Evolutionary conservation across 2,329 filamentous ascomycete genomes (phyloP), one percentile per base, ranked within the genome.

Genomic region (Calonectria henricotiae): DNA sequence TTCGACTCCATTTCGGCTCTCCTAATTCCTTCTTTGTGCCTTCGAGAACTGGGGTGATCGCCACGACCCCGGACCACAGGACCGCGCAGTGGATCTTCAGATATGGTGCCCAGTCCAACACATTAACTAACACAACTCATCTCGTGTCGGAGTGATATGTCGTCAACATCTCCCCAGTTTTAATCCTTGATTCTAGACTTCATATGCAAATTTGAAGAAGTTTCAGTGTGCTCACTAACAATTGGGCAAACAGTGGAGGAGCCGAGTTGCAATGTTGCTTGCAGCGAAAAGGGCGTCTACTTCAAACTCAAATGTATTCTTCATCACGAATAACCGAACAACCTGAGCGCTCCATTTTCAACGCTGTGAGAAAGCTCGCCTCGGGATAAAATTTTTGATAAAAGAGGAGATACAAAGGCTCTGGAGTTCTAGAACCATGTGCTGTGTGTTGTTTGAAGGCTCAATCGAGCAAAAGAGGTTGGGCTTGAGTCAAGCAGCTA

Each of bases 11-110:
- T 44, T 44, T 51, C 30, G 35, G 35, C 35, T 37, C 35, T 23
- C 30, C 20, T 58, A n/a, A 30, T 37, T 32, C 30, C 39, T 37
- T 49, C 27, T 54, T 17, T 20, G 15, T 9, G 43, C 54, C 43
- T 65, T 55, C 32, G n/a, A 64, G 49, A 68, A 61, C 37, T 39
- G 17, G 49, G 49, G 49, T 58, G 27, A 47, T 64, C 43, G 27
- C 39, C 41, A 7, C 9, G 23, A 46, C 44, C 32, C 23, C 61
- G 44, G 51, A 12, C 43, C n/a, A 5, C 15, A 17, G 20, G 49
- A 9, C 30, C 39, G 17, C 9, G 20, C 32, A 35, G 41, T 39
- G 39, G 43, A 35, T 44, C 43, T 49, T 17, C 25, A 49, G 30
- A 20, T 30, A 58, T 41, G 43, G 23, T 25, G 39, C n/a, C 20